Base-by-base conservation (phyloP, 2,329 filamentous ascomycete species). In the Aureobasidium melanogenum region DNA sequence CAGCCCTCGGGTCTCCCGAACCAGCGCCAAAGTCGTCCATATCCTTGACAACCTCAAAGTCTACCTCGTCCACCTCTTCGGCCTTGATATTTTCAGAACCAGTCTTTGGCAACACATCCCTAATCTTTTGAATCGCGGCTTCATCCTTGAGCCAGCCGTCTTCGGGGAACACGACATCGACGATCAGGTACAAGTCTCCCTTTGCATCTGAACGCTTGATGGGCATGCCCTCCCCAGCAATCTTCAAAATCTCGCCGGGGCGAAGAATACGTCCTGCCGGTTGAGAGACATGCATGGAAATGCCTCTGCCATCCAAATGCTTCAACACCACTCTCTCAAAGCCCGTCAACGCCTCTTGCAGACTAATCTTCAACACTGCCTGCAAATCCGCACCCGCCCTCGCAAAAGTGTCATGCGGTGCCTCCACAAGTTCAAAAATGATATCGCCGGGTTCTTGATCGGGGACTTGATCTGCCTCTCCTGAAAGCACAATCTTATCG, bases 141-240 rank as follows among this genome's bases (percentile, higher is more conserved):
- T 90, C 84, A 61, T 88, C 71, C 63, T 76, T 75, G 62, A 92
- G 79, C 91, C 91, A 97, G 28, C 86, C 88, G 68, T 93, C 86
- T 67, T 92, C 85, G 2, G 94, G 94, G 78, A 97, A 97, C 60
- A 90, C 83, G 64, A 99, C 83, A 68, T 94, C 87, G 65, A 97
- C 87, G 39, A 88, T 78, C 44, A 99, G 80, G 75, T 93, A 99
- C 19, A 99, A 78, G 70, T 97, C 91, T 46, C 94, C 94, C 71
- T 85, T 91, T 5, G 78, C 71, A 41, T 99, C 94, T 65, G 87
- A 89, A 62, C 87, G 86, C 81, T 97, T 97, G 67, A 87, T 75
- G 1, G 94, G 94, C 94, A 99, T 99, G 63, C 94, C 94, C 77
- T 99, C 94, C 28, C 91, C 91, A 2, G 81, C 75, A 1, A 99